Percentiles rank a stretch among this genome's conserved stretches.
Conservation (phyloP, 2,329 filamentous ascomycete genomes). For the Curvularia hawaiiensis region DNA sequence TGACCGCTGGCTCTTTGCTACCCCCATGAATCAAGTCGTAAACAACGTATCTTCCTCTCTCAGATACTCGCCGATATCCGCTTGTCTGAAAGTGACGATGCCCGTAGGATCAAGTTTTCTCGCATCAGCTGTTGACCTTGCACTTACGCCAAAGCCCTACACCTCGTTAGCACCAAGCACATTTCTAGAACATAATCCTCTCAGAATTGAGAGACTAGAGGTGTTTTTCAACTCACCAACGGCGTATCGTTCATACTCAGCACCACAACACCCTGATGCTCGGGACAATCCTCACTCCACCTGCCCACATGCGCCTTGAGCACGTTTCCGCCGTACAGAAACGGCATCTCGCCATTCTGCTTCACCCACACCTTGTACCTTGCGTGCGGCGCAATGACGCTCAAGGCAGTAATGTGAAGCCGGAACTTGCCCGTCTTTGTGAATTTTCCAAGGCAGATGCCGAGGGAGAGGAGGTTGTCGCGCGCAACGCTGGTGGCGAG, state of each 20-base stretch:
- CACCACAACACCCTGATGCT: conserved; percentile 90
- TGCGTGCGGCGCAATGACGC: conserved; percentile 87
- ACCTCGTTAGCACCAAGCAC: conserved; percentile 7
- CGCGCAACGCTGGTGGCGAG: conserved; percentile 84
- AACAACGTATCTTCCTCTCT: conserved; percentile 76
- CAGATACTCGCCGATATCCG: conserved; percentile 93
- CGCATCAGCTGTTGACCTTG: conserved; percentile 83
- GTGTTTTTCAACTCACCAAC: conserved; percentile 51
- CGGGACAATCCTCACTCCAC: conserved; percentile 89
- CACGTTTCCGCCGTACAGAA: conserved; percentile 90
- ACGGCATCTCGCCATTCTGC: conserved; percentile 95
- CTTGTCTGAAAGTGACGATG: conserved; percentile 87
- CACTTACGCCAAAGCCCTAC: conserved; percentile 91
- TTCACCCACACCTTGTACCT: conserved; percentile 98
- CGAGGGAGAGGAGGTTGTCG: conserved; percentile 82
- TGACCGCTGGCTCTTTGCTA: neutral
- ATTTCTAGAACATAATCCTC: too few relatives aligned
- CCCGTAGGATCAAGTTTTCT: conserved; percentile 87
- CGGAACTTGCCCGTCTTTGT: conserved; percentile 97
- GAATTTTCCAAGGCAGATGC: conserved; percentile 91
- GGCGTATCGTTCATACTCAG: conserved; percentile 92
- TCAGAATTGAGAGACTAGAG: neutral
- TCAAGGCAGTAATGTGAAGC: conserved; percentile 89
- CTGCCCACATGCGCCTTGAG: conserved; percentile 82
- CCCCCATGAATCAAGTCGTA: conserved; percentile 51